These are phyloP conservation scores for Komagataella ulmi DNA, from an alignment of 805 yeast genomes.

Conservation along the genomic window DNA sequence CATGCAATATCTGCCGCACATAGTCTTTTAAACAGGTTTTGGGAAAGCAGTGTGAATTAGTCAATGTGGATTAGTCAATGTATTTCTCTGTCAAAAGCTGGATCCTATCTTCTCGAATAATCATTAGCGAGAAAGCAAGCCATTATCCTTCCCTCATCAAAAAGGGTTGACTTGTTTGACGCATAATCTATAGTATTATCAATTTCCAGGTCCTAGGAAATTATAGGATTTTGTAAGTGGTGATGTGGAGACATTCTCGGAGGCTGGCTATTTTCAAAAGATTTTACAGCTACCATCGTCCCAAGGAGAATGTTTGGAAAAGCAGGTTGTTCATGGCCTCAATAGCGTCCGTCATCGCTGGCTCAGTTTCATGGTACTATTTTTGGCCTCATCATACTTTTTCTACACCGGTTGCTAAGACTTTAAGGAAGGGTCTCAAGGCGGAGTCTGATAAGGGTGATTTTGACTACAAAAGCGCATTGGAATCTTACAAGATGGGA, in stretches of 20 bases:
- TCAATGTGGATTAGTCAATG: too few relatives aligned
- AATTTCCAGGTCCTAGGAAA: neutral
- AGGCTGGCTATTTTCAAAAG: slow-evolving; percentile 1
- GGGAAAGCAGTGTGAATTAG: neutral
- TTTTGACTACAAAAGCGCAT: slow-evolving; percentile 52
- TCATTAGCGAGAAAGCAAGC: neutral
- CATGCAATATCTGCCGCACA: neutral
- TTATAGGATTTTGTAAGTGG: neutral
- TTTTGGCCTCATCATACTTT: slow-evolving; percentile 61
- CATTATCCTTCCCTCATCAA: neutral
- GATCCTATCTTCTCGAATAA: slow-evolving; percentile 4
- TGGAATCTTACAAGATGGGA: slow-evolving; percentile 64
- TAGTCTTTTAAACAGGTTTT: neutral
- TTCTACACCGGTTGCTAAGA: slow-evolving; percentile 56
- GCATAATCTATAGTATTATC: neutral
- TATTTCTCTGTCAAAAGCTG: neutral
- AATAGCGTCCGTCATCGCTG: slow-evolving; percentile 8
- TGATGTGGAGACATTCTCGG: neutral
- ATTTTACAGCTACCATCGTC: slow-evolving; percentile 6
- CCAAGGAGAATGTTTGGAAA: slow-evolving; percentile 7
- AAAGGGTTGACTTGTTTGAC: too few relatives aligned
- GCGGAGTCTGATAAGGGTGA: slow-evolving; percentile 65
- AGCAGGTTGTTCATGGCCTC: slow-evolving; percentile 7
- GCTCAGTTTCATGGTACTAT: slow-evolving; percentile 18
- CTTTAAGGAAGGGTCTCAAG: slow-evolving; percentile 66